Percentiles rank a stretch among this genome's conserved stretches.
These are phyloP conservation scores for Hypoxylon sp. DNA, from an alignment of 2,329 filamentous ascomycete species.

Conservation along the genomic window DNA sequence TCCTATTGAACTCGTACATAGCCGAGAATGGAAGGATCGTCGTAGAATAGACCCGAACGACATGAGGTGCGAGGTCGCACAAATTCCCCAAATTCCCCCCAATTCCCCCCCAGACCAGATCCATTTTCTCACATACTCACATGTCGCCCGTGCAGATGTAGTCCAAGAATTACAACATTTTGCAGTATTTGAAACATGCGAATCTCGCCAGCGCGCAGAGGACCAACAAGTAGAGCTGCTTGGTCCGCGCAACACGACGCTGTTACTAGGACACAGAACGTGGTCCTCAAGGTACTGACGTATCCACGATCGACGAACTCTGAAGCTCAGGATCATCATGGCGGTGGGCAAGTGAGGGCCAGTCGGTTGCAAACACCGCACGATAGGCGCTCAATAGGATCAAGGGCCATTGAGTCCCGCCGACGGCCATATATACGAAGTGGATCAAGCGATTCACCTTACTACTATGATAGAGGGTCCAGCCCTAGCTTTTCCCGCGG, in stretches of 20 bases:
- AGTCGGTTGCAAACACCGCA: constrained; percentile 13
- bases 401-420: constrained; percentile 17
- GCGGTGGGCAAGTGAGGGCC: constrained; percentile 20
- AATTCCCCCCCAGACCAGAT: constrained; percentile 9
- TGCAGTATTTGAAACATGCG: constrained; percentile 36
- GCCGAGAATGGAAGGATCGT: neutral
- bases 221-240: constrained; percentile 3
- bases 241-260: constrained; percentile 55
- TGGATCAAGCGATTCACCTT: constrained; percentile 28
- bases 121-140: neutral
- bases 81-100: constrained; percentile 18
- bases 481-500: constrained; percentile 35
- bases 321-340: constrained; percentile 26
- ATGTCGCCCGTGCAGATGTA: constrained; percentile 12
- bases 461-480: constrained; percentile 12
- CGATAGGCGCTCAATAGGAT: constrained; percentile 25
- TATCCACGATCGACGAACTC: constrained; percentile 32
- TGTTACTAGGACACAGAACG: constrained; percentile 59
- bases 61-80: constrained; percentile 8
- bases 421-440: constrained; percentile 13
- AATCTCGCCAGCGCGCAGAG: constrained; percentile 12
- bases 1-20: neutral
- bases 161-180: constrained; percentile 34
- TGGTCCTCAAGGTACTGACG: constrained; percentile 19
- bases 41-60: constrained; percentile 2